phyloP scores from a whole-genome alignment of 2,329 filamentous ascomycete genomes.

The Fusarium paranaense region DNA sequence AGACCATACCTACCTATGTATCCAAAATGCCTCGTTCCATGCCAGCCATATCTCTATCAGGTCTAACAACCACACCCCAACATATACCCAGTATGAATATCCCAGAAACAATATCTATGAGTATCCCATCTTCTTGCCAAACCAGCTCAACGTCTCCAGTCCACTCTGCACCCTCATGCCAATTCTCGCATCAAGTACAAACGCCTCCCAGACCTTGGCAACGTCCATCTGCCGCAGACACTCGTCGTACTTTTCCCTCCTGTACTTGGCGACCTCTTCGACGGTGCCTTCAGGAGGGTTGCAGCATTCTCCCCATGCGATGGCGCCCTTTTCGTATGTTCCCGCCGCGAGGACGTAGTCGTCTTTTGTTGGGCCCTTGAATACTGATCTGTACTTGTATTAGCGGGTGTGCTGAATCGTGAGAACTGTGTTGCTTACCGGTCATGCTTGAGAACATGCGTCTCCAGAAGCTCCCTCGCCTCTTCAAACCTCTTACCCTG shows the following conservation, averaged over 20 bases:
- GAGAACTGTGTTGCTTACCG: conserved; percentile 54
- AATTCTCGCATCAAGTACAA: conserved; percentile 79
- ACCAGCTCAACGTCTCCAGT: conserved; percentile 72
- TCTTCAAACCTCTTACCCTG: conserved; percentile 72
- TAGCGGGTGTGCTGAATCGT: background rate
- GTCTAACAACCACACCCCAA: conserved; percentile 3
- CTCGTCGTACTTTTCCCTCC: conserved; percentile 65
- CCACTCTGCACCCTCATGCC: conserved; percentile 79
- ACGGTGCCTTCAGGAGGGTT: conserved; percentile 48
- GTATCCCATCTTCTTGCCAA: conserved; percentile 57
- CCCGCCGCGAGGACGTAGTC: conserved; percentile 80
- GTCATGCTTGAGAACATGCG: conserved; percentile 74
- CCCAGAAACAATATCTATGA: conserved; percentile 20
- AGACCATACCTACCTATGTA: background rate
- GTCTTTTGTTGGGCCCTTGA: conserved; percentile 72
- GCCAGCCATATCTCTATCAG: conserved; percentile 25
- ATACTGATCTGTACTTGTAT: conserved; percentile 54
- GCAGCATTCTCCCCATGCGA: conserved; percentile 79
- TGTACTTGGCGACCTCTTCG: conserved; percentile 52
- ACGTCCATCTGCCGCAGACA: conserved; percentile 75
- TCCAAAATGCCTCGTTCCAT: background rate
- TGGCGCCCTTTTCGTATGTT: conserved; percentile 87
- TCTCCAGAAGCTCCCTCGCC: conserved; percentile 72
- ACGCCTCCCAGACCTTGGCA: conserved; percentile 77
- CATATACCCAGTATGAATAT: background rate